These are phyloP conservation scores for Akanthomyces lecanii DNA, from an alignment of 2,329 filamentous ascomycete species.

Conservation along the genomic window DNA sequence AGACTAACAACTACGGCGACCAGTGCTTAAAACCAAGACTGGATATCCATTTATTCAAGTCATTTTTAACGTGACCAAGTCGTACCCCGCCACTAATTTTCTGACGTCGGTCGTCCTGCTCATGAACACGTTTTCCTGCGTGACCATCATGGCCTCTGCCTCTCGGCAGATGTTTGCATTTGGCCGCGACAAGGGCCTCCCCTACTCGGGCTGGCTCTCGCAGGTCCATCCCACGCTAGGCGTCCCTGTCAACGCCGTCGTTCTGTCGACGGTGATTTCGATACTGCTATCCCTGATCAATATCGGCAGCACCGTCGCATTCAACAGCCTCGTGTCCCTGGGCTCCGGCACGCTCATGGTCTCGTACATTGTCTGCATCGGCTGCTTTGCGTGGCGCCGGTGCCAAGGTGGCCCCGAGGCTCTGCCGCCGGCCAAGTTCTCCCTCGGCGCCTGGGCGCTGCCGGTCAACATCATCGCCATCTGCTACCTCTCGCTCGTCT, in stretches of 20 bases:
- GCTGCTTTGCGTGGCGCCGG: constrained; percentile 37
- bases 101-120: constrained; percentile 22
- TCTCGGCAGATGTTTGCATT: constrained; percentile 27
- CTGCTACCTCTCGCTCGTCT: constrained; percentile 39
- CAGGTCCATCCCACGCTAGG: constrained; percentile 53
- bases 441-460: constrained; percentile 38
- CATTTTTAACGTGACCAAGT: constrained; percentile 23
- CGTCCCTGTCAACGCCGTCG: constrained; percentile 58
- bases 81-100: constrained; percentile 18
- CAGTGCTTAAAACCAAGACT: constrained; percentile 19
- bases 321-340: constrained; percentile 50
- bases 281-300: constrained; percentile 45
- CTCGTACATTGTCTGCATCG: constrained; percentile 47
- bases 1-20: background rate
- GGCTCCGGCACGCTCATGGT: constrained; percentile 45
- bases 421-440: constrained; percentile 22
- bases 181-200: constrained; percentile 45
- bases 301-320: constrained; percentile 46
- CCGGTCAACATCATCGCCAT: constrained; percentile 40
- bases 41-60: constrained; percentile 26
- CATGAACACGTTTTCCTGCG: constrained; percentile 20
- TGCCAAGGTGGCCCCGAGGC: constrained; percentile 25
- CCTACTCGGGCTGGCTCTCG: constrained; percentile 49
- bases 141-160: constrained; percentile 24
- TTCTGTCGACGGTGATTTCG: constrained; percentile 39